Conservation (phyloP, 441 rosid genomes). For the Euphorbia corollata region DNA sequence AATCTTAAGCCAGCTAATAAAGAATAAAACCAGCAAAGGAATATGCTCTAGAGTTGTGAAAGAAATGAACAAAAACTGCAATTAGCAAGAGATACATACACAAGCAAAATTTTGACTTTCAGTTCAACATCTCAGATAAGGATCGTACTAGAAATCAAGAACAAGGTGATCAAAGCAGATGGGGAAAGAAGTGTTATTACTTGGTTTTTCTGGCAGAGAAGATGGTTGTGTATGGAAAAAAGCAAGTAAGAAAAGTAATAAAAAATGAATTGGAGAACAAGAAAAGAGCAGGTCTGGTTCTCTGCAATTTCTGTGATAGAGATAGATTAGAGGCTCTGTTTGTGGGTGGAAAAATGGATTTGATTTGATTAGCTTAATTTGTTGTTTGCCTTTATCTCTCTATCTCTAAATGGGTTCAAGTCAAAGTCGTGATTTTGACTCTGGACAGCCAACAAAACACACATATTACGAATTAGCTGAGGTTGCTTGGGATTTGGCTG, state of each 20-base stretch:
- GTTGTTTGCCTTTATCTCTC: not conserved
- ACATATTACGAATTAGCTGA: not conserved
- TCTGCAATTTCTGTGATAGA: not conserved
- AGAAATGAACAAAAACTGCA: not conserved
- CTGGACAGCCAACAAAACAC: not conserved
- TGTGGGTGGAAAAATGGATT: not conserved
- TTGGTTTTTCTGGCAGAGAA: not conserved
- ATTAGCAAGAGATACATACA: not conserved
- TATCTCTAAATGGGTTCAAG: not conserved
- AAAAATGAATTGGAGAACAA: not conserved
- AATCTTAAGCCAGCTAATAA: not conserved
- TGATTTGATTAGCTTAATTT: not conserved
- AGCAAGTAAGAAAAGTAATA: not conserved
- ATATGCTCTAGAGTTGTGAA: not conserved
- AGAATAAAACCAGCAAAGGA: not conserved
- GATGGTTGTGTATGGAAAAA: not conserved
- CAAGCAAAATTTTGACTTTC: not conserved
- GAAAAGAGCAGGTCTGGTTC: not conserved
- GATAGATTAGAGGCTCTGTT: not conserved
- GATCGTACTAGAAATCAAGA: not conserved
- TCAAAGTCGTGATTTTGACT: constrained; percentile 9
- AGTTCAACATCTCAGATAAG: not conserved
- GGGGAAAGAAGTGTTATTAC: constrained; percentile 8
- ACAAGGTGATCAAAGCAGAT: not conserved
- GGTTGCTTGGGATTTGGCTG: not conserved